Percentiles rank a stretch among this genome's conserved stretches.
Conservation (phyloP, 306 rosid genomes). For the Corylus americana region DNA sequence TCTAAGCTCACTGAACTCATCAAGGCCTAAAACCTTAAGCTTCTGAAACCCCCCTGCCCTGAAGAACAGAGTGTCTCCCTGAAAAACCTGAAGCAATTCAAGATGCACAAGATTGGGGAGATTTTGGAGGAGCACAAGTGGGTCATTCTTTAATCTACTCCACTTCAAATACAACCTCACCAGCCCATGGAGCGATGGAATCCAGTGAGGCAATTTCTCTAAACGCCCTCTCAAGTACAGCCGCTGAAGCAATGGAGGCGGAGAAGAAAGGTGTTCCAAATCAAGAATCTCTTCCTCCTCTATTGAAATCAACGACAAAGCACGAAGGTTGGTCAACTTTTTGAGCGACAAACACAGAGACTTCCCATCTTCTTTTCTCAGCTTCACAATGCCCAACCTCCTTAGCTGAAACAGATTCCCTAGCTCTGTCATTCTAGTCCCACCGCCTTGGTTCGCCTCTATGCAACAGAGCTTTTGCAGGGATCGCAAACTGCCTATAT, state of each 20-base stretch:
- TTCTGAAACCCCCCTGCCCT: constrained; percentile 53
- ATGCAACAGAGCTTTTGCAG: too few relatives aligned
- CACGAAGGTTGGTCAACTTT: constrained; percentile 22
- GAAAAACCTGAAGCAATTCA: constrained; percentile 50
- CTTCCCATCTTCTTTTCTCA: constrained; percentile 3
- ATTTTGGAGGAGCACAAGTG: constrained; percentile 41
- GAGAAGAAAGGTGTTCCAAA: constrained; percentile 37
- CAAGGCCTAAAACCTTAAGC: constrained; percentile 65
- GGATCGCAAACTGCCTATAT: too few relatives aligned
- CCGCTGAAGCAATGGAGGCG: constrained; percentile 44
- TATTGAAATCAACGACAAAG: constrained; percentile 35
- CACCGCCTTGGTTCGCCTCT: too few relatives aligned
- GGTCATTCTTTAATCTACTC: constrained; percentile 46
- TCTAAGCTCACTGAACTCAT: constrained; percentile 51
- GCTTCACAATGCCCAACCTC: background rate
- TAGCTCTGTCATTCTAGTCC: too few relatives aligned
- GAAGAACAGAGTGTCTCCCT: constrained; percentile 50
- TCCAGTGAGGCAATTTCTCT: constrained; percentile 43
- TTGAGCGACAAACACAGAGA: too few relatives aligned
- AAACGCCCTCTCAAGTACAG: constrained; percentile 43
- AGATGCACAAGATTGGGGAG: constrained; percentile 53
- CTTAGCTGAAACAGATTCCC: too few relatives aligned
- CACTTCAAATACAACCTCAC: constrained; percentile 40
- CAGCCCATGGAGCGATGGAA: constrained; percentile 37
- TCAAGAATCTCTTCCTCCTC: constrained; percentile 40